These are phyloP conservation scores for Xylariaceae sp. DNA, from an alignment of 2,329 filamentous ascomycete genomes.

Conservation along the genomic window DNA sequence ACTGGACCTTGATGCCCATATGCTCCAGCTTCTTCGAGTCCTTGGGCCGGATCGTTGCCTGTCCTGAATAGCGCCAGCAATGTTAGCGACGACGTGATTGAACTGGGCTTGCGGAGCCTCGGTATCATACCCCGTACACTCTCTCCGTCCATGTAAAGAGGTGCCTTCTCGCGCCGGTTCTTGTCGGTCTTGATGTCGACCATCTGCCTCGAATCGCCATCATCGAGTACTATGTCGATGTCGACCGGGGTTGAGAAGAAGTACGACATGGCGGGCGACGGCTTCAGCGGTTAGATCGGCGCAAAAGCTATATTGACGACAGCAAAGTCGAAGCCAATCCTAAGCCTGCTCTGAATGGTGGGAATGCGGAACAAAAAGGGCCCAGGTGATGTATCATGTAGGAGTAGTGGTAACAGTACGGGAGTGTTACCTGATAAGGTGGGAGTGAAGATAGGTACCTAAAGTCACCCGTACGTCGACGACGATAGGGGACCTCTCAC, in stretches of 20 bases:
- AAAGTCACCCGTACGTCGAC: neutral
- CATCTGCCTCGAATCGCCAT: slow-evolving; percentile 87
- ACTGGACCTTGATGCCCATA: slow-evolving; percentile 98
- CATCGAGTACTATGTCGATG: slow-evolving; percentile 96
- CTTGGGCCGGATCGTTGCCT: slow-evolving; percentile 93
- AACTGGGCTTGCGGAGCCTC: neutral
- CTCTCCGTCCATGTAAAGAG: slow-evolving; percentile 96
- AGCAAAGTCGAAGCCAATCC: neutral
- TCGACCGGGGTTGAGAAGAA: slow-evolving; percentile 98
- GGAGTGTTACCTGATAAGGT: too few relatives aligned
- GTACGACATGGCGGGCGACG: slow-evolving; percentile 67
- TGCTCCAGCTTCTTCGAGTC: slow-evolving; percentile 97
- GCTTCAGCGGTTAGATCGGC: slow-evolving; percentile 6
- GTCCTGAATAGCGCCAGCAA: slow-evolving; percentile 49
- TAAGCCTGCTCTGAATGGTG: slow-evolving; percentile 5
- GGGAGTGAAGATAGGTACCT: neutral
- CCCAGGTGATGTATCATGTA: slow-evolving; percentile 2
- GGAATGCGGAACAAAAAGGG: neutral
- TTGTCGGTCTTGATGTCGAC: slow-evolving; percentile 99
- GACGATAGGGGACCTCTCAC: neutral
- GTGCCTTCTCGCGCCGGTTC: slow-evolving; percentile 93
- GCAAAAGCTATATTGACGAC: neutral
- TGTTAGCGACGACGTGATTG: neutral
- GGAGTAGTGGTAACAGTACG: neutral
- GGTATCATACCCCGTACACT: slow-evolving; percentile 53